Evolutionary conservation across 225 moss, liverwort and hornwort genomes (phyloP).

Genomic region (Physcomitrium patens): DNA sequence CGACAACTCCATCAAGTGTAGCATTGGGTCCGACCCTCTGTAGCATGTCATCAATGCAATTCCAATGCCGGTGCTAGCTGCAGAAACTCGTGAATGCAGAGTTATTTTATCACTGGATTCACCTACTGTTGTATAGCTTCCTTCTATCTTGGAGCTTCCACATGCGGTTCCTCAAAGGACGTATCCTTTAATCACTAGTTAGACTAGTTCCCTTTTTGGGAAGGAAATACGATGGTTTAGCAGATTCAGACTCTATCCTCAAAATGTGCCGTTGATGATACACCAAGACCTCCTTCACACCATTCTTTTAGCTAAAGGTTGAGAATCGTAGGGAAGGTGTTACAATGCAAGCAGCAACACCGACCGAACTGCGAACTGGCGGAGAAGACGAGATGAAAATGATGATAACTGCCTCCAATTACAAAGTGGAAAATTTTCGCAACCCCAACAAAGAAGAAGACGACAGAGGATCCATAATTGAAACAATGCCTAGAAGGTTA

Average conservation of each 20-base stretch:
- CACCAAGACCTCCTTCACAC: neutral
- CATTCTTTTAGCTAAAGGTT: neutral
- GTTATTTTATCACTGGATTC: neutral
- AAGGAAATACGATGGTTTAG: neutral
- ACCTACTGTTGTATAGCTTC: neutral
- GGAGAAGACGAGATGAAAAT: neutral
- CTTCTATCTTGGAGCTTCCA: neutral
- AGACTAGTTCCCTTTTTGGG: neutral
- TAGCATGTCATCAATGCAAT: neutral
- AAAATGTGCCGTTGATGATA: neutral
- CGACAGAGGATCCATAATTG: neutral
- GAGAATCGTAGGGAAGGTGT: neutral
- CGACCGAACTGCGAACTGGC: neutral
- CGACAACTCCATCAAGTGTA: neutral
- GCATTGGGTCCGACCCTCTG: neutral
- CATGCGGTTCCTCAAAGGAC: neutral
- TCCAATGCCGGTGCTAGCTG: neutral
- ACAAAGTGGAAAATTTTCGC: neutral
- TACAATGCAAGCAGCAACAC: constrained; percentile 15
- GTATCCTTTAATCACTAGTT: neutral
- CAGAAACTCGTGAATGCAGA: neutral
- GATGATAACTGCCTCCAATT: neutral
- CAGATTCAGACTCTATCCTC: neutral
- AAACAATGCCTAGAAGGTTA: constrained; percentile 34
- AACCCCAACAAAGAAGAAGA: neutral